phyloP scores from a whole-genome alignment of 176 grass and related monocot species.

The Eragrostis nindensis region DNA sequence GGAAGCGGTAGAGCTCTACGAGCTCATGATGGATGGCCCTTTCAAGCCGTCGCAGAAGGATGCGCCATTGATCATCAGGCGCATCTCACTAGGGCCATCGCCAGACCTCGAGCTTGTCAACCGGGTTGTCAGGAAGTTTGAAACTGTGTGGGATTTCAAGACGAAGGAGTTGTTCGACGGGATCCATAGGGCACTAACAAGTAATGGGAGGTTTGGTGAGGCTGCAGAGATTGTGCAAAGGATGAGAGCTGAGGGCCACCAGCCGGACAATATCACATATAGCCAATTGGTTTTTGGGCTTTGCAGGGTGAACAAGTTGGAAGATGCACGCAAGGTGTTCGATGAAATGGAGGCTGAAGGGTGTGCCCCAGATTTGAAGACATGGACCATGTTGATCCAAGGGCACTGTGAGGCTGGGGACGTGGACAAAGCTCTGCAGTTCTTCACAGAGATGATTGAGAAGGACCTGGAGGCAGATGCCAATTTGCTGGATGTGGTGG shows the following conservation, averaged over 20 bases:
- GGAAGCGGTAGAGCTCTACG: conserved; percentile 76
- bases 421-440: conserved; percentile 62
- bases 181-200: conserved; percentile 78
- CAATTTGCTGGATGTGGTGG: conserved; percentile 68
- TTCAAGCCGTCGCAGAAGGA: conserved; percentile 76
- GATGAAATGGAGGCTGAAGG: conserved; percentile 66
- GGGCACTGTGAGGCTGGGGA: conserved; percentile 69
- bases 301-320: conserved; percentile 65
- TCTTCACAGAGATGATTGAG: conserved; percentile 73
- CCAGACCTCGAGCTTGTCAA: conserved; percentile 71
- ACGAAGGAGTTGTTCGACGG: conserved; percentile 81
- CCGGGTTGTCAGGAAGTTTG: conserved; percentile 71
- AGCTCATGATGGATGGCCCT: conserved; percentile 92
- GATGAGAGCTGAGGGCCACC: conserved; percentile 66
- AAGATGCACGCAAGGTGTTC: conserved; percentile 68
- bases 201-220: conserved; percentile 65
- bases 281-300: conserved; percentile 87
- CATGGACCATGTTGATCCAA: conserved; percentile 92
- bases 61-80: conserved; percentile 64
- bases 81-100: conserved; percentile 50
- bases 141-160: conserved; percentile 51
- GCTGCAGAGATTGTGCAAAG: conserved; percentile 57
- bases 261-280: conserved; percentile 86
- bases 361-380: conserved; percentile 79
- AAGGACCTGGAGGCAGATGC: conserved; percentile 62